These are phyloP conservation scores for Bertia moriformis DNA, from an alignment of 2,329 filamentous ascomycete species.

Conservation along the genomic window DNA sequence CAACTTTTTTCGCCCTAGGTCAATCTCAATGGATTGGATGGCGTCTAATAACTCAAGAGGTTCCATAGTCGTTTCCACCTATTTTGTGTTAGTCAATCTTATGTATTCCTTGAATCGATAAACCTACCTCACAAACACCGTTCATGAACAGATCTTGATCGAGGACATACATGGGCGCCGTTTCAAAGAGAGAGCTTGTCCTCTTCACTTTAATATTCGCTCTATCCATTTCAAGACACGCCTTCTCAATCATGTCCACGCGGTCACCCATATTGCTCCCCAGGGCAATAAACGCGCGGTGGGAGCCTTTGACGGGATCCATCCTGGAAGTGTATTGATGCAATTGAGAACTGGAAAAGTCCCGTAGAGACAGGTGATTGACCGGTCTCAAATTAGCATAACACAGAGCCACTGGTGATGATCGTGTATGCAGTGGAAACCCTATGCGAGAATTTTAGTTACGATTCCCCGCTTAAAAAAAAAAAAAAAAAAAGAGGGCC, in stretches of 20 bases:
- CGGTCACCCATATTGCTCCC: conserved; percentile 88
- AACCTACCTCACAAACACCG: conserved; percentile 72
- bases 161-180: conserved; percentile 87
- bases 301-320: conserved; percentile 9
- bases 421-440: too few relatives aligned
- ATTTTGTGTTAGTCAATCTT: conserved; percentile 4
- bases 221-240: conserved; percentile 63
- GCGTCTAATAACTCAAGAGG: conserved; percentile 65
- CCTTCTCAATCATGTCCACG: conserved; percentile 69
- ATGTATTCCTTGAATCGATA: too few relatives aligned
- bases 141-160: conserved; percentile 85
- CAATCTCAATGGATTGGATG: conserved; percentile 71
- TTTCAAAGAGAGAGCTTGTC: conserved; percentile 87
- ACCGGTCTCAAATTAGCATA: too few relatives aligned
- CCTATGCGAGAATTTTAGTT: too few relatives aligned
- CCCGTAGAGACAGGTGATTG: conserved; percentile 1
- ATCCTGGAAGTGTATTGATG: too few relatives aligned
- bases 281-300: conserved; percentile 64
- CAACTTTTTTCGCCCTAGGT: conserved; percentile 65
- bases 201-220: conserved; percentile 59
- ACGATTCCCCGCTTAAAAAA: too few relatives aligned
- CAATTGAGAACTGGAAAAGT: conserved; percentile 1
- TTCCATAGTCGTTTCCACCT: conserved; percentile 69
- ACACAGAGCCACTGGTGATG: too few relatives aligned
- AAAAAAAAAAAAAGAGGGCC: too few relatives aligned